These are phyloP conservation scores for Sphaerulina populicola DNA, from an alignment of 2,329 filamentous ascomycete genomes.

Conservation along the genomic window DNA sequence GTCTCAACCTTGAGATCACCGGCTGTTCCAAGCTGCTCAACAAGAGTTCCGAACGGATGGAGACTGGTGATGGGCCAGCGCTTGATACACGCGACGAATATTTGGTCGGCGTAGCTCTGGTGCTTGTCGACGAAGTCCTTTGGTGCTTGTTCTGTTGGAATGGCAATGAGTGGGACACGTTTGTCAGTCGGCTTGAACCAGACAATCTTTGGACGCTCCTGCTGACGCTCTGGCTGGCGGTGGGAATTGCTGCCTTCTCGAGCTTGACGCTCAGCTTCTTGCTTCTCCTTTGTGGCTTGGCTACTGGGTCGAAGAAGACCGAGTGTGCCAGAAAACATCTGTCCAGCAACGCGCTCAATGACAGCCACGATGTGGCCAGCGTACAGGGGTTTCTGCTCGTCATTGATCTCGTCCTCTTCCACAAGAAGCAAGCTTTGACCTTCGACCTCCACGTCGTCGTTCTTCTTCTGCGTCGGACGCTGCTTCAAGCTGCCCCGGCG, in stretches of 20 bases:
- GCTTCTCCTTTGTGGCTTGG: slow-evolving; percentile 98
- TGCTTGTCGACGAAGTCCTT: slow-evolving; percentile 98
- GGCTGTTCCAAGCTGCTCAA: slow-evolving; percentile 95
- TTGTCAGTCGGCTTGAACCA: slow-evolving; percentile 99
- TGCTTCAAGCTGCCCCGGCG: slow-evolving; percentile 91
- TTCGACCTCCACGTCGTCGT: slow-evolving; percentile 97
- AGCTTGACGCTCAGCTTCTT: slow-evolving; percentile 89
- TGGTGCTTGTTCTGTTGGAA: slow-evolving; percentile 94
- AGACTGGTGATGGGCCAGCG: slow-evolving; percentile 99
- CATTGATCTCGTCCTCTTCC: slow-evolving; percentile 97
- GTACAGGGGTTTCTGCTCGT: slow-evolving; percentile 95
- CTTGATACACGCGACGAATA: slow-evolving; percentile 99
- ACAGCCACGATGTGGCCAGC: slow-evolving; percentile 96
- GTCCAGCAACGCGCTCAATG: slow-evolving; percentile 89
- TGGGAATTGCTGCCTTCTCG: slow-evolving; percentile 65
- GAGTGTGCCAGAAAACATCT: slow-evolving; percentile 96
- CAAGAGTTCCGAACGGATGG: slow-evolving; percentile 93
- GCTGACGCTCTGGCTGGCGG: slow-evolving; percentile 69
- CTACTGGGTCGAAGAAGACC: slow-evolving; percentile 91
- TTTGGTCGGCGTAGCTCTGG: slow-evolving; percentile 92
- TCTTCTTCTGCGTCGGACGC: slow-evolving; percentile 98
- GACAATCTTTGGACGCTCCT: slow-evolving; percentile 98
- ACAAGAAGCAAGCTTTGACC: slow-evolving; percentile 93
- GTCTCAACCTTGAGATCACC: slow-evolving; percentile 96
- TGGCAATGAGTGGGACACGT: slow-evolving; percentile 93